Conservation (phyloP, 1,139 yeast genomes). For the Yamadazyma oceani region DNA sequence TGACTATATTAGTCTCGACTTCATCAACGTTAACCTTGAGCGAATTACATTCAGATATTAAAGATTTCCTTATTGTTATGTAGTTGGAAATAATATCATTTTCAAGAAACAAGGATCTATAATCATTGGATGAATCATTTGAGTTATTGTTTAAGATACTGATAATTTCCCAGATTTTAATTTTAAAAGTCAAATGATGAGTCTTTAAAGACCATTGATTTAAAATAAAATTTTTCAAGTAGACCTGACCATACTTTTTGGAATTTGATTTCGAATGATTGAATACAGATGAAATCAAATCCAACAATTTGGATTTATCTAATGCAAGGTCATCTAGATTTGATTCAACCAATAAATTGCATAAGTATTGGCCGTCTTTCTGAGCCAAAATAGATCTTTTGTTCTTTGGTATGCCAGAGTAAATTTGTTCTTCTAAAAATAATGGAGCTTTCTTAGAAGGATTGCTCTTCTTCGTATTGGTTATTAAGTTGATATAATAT, state of each 20-base stretch:
- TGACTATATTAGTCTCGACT: slow-evolving; percentile 56
- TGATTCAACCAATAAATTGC: slow-evolving; percentile 37
- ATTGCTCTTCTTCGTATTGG: slow-evolving; percentile 18
- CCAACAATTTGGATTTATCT: slow-evolving; percentile 28
- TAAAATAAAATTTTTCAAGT: slow-evolving; percentile 40
- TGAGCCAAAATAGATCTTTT: slow-evolving; percentile 59
- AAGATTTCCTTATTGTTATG: slow-evolving; percentile 36
- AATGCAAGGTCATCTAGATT: slow-evolving; percentile 29
- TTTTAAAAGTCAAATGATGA: slow-evolving; percentile 35
- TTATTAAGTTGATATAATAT: slow-evolving; percentile 26
- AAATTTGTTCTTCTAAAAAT: slow-evolving; percentile 43
- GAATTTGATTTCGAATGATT: slow-evolving; percentile 27
- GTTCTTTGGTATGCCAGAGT: slow-evolving; percentile 39
- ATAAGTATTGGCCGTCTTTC: slow-evolving; percentile 56
- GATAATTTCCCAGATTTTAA: slow-evolving; percentile 33
- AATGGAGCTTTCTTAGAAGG: slow-evolving; percentile 23
- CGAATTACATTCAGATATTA: slow-evolving; percentile 44
- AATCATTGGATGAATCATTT: slow-evolving; percentile 18
- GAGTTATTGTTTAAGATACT: slow-evolving; percentile 20
- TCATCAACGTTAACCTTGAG: slow-evolving; percentile 49
- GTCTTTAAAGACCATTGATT: slow-evolving; percentile 41
- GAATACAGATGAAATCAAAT: slow-evolving; percentile 30
- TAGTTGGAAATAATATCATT: slow-evolving; percentile 28
- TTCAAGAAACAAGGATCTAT: slow-evolving; percentile 30
- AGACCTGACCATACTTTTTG: slow-evolving; percentile 39